phyloP scores from a whole-genome alignment of 1,284 basidiomycete species.

The Xerocomus alliaceus region DNA sequence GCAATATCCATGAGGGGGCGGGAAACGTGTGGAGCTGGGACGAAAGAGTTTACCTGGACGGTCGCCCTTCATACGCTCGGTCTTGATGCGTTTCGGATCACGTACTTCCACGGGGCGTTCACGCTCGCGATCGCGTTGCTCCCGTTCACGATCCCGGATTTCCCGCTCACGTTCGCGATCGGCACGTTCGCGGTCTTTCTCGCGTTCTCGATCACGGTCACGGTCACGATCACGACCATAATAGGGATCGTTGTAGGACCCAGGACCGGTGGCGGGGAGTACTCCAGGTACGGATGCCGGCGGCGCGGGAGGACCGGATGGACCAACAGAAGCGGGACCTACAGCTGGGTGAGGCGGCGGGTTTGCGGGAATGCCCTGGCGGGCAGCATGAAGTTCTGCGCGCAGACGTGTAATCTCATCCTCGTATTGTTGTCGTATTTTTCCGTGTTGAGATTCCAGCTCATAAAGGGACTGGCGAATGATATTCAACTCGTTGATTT shows the following conservation, averaged over 20 bases:
- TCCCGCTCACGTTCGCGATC: constrained; percentile 42
- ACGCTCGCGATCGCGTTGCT: constrained; percentile 47
- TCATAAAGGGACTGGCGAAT: constrained; percentile 81
- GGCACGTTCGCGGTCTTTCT: constrained; percentile 43
- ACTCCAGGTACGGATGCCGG: constrained; percentile 37
- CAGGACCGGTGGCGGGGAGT: constrained; percentile 41
- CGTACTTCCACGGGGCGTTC: constrained; percentile 45
- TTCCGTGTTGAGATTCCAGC: constrained; percentile 75
- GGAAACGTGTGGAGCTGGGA: constrained; percentile 33
- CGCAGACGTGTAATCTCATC: constrained; percentile 74
- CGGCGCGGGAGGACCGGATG: constrained; percentile 38
- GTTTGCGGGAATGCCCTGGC: constrained; percentile 43
- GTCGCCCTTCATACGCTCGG: constrained; percentile 49
- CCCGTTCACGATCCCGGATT: constrained; percentile 46
- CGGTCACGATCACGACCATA: constrained; percentile 50
- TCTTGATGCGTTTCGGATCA: constrained; percentile 56
- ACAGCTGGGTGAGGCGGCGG: constrained; percentile 44
- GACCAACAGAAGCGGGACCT: constrained; percentile 43
- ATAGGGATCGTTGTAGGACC: constrained; percentile 49
- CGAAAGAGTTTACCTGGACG: constrained; percentile 46
- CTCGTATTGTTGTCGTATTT: constrained; percentile 77
- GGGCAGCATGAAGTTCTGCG: constrained; percentile 62
- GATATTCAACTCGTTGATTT: constrained; percentile 76
- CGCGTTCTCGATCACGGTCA: constrained; percentile 47
- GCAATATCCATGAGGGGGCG: constrained; percentile 38